Conservation (phyloP, 73 alveolate species). For the Durusdinium trenchii region DNA sequence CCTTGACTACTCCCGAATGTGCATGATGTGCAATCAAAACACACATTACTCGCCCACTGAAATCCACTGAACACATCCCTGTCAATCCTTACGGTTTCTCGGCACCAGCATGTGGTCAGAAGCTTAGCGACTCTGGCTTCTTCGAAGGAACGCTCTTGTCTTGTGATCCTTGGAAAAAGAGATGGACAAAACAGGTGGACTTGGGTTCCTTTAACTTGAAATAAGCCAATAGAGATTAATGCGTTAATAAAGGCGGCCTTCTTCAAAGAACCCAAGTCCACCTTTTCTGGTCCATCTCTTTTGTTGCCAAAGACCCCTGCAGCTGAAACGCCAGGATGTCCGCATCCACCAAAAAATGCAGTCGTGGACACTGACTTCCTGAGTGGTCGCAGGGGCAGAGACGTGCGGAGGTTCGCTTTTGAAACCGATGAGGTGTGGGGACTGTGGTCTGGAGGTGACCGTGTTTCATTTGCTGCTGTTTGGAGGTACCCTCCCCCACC, state of each 20-base stretch:
- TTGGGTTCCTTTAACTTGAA: too few species aligned
- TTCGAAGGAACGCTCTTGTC: too few species aligned
- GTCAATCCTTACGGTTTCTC: too few species aligned
- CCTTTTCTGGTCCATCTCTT: background rate
- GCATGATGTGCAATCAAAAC: too few species aligned
- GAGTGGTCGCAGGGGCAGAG: background rate
- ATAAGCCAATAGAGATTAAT: background rate
- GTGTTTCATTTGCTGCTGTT: background rate
- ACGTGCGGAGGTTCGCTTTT: background rate
- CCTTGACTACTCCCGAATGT: too few species aligned
- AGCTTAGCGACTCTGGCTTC: too few species aligned
- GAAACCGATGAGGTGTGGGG: background rate
- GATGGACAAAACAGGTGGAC: too few species aligned
- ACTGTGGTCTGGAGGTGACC: background rate
- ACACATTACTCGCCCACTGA: too few species aligned
- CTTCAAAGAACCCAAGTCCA: background rate
- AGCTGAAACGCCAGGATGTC: conserved; percentile 17
- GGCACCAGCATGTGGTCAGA: too few species aligned
- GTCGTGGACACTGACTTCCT: conserved; percentile 42
- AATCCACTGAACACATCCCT: too few species aligned
- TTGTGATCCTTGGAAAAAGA: too few species aligned
- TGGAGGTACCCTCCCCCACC: background rate
- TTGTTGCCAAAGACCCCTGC: background rate
- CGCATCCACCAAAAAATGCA: conserved; percentile 19
- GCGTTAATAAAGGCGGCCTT: background rate